Evolutionary conservation across 2,329 filamentous ascomycete genomes (phyloP).

Genomic region (Diaporthe caulivora): DNA sequence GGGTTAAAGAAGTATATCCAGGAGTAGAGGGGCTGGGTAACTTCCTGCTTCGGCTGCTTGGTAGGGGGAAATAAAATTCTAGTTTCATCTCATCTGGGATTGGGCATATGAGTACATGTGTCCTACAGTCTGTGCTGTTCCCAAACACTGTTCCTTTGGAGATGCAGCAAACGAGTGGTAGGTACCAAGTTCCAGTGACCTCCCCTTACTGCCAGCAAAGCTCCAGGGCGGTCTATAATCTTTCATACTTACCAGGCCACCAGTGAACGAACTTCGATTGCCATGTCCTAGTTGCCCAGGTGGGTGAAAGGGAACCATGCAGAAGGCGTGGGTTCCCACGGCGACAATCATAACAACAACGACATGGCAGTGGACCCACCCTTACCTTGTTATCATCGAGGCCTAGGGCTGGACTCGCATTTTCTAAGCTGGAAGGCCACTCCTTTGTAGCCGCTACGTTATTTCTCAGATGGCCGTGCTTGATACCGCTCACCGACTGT

Average conservation of each 20-base stretch:
- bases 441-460: neutral
- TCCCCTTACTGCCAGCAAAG: neutral
- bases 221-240: neutral
- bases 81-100: neutral
- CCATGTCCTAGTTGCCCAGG: neutral
- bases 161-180: neutral
- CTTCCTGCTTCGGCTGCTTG: neutral
- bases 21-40: neutral
- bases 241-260: neutral
- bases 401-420: neutral
- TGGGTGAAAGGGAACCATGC: neutral
- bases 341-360: neutral
- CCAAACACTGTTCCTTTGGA: neutral
- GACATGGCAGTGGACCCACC: too few relatives aligned
- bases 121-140: neutral
- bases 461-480: neutral
- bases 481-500: neutral
- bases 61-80: neutral
- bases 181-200: neutral
- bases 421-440: neutral
- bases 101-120: neutral
- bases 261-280: too few relatives aligned
- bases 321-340: neutral
- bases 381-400: neutral
- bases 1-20: conserved; percentile 79